Evolutionary conservation across 305 asterid genomes (phyloP).

Genomic region (Andrographis paniculata): DNA sequence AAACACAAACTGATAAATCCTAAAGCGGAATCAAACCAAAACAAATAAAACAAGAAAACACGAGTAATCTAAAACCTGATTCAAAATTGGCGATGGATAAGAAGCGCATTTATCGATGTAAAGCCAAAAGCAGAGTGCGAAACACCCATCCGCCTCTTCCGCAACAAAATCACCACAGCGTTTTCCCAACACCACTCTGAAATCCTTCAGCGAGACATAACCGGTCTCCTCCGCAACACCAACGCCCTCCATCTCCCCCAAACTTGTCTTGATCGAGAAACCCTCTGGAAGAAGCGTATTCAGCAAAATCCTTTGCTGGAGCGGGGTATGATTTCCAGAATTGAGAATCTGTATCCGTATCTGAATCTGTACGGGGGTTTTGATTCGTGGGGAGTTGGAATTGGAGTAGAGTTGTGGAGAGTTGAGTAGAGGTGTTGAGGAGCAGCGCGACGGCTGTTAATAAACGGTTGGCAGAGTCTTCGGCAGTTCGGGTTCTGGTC

Average conservation of each 20-base stretch:
- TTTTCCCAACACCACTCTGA: constrained; percentile 42
- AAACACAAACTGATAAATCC: constrained; percentile 7
- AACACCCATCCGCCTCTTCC: constrained; percentile 34
- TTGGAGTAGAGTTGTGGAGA: constrained; percentile 2
- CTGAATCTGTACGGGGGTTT: too few relatives aligned
- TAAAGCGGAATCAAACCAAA: neutral
- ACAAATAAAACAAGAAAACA: constrained; percentile 2
- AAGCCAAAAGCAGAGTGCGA: constrained; percentile 70
- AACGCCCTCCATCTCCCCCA: constrained; percentile 24
- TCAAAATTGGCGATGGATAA: constrained; percentile 48
- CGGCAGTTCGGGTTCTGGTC: constrained; percentile 56
- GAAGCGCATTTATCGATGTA: constrained; percentile 42
- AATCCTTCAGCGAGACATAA: constrained; percentile 45
- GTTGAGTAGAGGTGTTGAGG: constrained; percentile 17
- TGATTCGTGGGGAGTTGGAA: too few relatives aligned
- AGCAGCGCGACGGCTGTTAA: constrained; percentile 54
- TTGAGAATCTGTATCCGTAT: too few relatives aligned
- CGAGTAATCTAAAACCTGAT: constrained; percentile 47
- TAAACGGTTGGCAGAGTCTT: constrained; percentile 72
- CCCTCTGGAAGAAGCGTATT: neutral
- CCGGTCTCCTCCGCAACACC: constrained; percentile 29
- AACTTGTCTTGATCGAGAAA: constrained; percentile 17
- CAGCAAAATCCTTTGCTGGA: too few relatives aligned
- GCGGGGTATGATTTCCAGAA: too few relatives aligned
- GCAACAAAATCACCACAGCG: constrained; percentile 20